A percentile compares a stretch with the other conserved stretches of the same genome.
These are phyloP conservation scores for Psidium guajava DNA, from an alignment of 345 rosid genomes.

Conservation along the genomic window DNA sequence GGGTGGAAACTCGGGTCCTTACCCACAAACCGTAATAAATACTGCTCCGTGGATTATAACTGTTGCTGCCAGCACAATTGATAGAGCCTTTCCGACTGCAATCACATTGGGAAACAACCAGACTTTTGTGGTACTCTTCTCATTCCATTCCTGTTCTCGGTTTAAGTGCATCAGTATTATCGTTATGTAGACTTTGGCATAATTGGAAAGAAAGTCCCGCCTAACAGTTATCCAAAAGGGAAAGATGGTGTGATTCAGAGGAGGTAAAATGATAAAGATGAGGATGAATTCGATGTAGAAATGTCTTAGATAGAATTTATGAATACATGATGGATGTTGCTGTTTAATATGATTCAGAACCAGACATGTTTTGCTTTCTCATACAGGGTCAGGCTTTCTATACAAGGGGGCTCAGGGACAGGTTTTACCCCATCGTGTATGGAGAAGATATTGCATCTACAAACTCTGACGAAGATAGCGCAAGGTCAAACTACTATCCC, in stretches of 20 bases:
- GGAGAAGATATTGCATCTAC: conserved; percentile 32
- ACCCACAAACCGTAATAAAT: conserved; percentile 9
- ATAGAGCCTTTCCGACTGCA: conserved; percentile 19
- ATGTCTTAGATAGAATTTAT: background rate
- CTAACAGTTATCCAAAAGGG: background rate
- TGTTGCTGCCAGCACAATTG: conserved; percentile 27
- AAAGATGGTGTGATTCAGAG: background rate
- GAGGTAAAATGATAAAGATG: background rate
- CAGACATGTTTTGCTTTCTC: conserved; percentile 1
- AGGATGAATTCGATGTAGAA: background rate
- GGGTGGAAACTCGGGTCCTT: conserved; percentile 22
- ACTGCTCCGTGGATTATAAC: conserved; percentile 27
- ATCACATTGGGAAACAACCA: conserved; percentile 14
- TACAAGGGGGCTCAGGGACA: conserved; percentile 13
- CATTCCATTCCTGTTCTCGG: background rate
- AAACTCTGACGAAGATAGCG: conserved; percentile 20
- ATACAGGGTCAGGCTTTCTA: conserved; percentile 44
- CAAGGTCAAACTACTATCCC: conserved; percentile 16
- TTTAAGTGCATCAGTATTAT: background rate
- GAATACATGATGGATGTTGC: background rate
- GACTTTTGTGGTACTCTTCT: conserved; percentile 19
- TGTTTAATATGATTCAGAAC: background rate
- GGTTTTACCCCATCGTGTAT: conserved; percentile 30
- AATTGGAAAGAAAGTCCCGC: background rate
- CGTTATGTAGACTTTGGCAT: background rate